Conservation (phyloP, 192 early-diverging fungal genomes). For the Martensiomyces pterosporus region DNA sequence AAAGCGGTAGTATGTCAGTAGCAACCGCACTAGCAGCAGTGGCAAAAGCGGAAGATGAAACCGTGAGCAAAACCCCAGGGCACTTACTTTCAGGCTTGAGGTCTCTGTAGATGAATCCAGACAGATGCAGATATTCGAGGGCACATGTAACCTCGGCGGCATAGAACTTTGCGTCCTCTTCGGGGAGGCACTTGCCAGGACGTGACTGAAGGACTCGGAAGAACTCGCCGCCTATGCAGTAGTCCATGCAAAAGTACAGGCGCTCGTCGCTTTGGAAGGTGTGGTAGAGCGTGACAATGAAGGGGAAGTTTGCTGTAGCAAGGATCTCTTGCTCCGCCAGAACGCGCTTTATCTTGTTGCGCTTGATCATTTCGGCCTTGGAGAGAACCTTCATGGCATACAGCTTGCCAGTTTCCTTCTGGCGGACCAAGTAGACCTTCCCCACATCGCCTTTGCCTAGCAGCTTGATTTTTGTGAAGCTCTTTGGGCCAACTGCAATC, state of each 20-base stretch:
- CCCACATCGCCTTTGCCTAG: constrained; percentile 98
- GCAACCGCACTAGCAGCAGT: constrained; percentile 13
- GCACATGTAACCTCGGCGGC: constrained; percentile 95
- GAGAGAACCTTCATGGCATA: constrained; percentile 98
- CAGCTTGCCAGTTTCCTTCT: constrained; percentile 73
- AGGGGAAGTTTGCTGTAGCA: constrained; percentile 82
- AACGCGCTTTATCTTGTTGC: constrained; percentile 97
- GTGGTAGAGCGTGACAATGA: constrained; percentile 89
- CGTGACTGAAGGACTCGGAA: constrained; percentile 81
- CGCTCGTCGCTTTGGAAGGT: constrained; percentile 83
- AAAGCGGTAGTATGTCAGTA: no score
- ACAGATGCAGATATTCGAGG: constrained; percentile 93
- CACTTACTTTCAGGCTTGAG: constrained; percentile 89
- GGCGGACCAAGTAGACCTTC: constrained; percentile 89
- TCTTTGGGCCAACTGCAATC: constrained; percentile 78
- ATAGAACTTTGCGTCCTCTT: constrained; percentile 93
- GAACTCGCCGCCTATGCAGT: constrained; percentile 86
- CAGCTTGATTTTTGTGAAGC: constrained; percentile 84
- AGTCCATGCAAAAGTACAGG: constrained; percentile 88
- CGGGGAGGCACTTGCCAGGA: constrained; percentile 82
- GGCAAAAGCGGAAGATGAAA: constrained; percentile 14
- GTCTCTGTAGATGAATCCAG: constrained; percentile 97
- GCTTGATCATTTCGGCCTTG: constrained; percentile 96
- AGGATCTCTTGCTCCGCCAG: constrained; percentile 95
- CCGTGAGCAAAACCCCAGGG: background rate